A percentile compares a stretch with the other conserved stretches of the same genome.
Evolutionary conservation across 2,329 filamentous ascomycete genomes (phyloP).

Genomic region (Penicillium sp.): DNA sequence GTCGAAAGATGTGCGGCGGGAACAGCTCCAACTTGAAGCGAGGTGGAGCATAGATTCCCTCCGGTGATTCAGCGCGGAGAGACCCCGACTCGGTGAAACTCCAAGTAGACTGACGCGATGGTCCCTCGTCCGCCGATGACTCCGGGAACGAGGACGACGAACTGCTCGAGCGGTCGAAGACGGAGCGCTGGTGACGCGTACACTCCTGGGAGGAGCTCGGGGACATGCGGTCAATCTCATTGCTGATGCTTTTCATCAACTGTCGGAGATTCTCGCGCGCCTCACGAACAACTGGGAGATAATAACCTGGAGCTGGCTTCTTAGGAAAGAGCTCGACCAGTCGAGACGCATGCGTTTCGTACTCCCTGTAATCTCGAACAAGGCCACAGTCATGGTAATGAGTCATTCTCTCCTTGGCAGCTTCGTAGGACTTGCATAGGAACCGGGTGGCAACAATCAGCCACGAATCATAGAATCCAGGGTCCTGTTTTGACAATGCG

Average conservation of each 20-base stretch:
- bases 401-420: slow-evolving; percentile 39
- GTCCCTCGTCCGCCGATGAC: slow-evolving; percentile 37
- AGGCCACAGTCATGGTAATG: slow-evolving; percentile 35
- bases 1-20: slow-evolving; percentile 31
- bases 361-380: slow-evolving; percentile 45
- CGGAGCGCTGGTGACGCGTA: slow-evolving; percentile 36
- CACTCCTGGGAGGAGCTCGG: slow-evolving; percentile 40
- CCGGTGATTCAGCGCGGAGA: slow-evolving; percentile 32
- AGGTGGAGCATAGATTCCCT: slow-evolving; percentile 24
- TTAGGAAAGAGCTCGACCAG: slow-evolving; percentile 39
- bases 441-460: slow-evolving; percentile 39
- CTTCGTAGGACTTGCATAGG: slow-evolving; percentile 40
- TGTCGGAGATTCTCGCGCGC: slow-evolving; percentile 33
- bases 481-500: slow-evolving; percentile 14
- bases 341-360: slow-evolving; percentile 42
- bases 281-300: slow-evolving; percentile 25
- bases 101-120: slow-evolving; percentile 31
- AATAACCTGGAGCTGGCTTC: slow-evolving; percentile 20
- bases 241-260: slow-evolving; percentile 34
- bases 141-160: slow-evolving; percentile 41
- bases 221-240: slow-evolving; percentile 40
- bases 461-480: slow-evolving; percentile 41
- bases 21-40: slow-evolving; percentile 30
- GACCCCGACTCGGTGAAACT: slow-evolving; percentile 29
- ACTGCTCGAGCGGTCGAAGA: slow-evolving; percentile 45